A percentile compares a stretch with the other conserved stretches of the same genome.
phyloP scores from a whole-genome alignment of 805 yeast genomes.

The Starmerella bombicola region DNA sequence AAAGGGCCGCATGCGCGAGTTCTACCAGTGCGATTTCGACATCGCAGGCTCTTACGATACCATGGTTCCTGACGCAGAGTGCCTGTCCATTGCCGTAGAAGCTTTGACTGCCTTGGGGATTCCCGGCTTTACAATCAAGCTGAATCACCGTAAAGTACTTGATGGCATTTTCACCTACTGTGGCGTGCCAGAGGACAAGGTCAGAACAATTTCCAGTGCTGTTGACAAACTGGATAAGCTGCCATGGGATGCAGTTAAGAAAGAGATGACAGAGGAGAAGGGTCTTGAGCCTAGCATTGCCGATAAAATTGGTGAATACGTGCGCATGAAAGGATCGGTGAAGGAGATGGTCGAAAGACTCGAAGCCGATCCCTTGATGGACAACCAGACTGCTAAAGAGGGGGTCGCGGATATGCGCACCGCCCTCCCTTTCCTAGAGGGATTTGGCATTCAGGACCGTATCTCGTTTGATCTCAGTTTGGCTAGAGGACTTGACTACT shows the following conservation, averaged over 20 bases:
- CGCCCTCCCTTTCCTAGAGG: slow-evolving; percentile 65
- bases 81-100: slow-evolving; percentile 66
- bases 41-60: slow-evolving; percentile 84
- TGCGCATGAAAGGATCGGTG: slow-evolving; percentile 57
- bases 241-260: slow-evolving; percentile 90
- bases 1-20: slow-evolving; percentile 99
- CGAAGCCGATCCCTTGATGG: slow-evolving; percentile 44
- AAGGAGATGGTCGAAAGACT: slow-evolving; percentile 40
- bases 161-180: slow-evolving; percentile 93
- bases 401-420: slow-evolving; percentile 74
- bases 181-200: slow-evolving; percentile 90
- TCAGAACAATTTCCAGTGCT: slow-evolving; percentile 83
- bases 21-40: slow-evolving; percentile 97
- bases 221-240: slow-evolving; percentile 91
- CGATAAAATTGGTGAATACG: slow-evolving; percentile 83
- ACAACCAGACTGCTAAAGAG: slow-evolving; percentile 59
- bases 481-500: slow-evolving; percentile 95
- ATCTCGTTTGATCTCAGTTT: slow-evolving; percentile 79
- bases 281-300: slow-evolving; percentile 85
- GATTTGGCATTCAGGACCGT: slow-evolving; percentile 52
- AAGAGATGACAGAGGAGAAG: slow-evolving; percentile 86
- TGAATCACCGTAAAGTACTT: slow-evolving; percentile 88
- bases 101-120: slow-evolving; percentile 78
- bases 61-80: slow-evolving; percentile 95
- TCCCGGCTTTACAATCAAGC: slow-evolving; percentile 75